Evolutionary conservation across 2,329 filamentous ascomycete species (phyloP), one percentile per base, ranked within the genome.

Genomic region (Colletotrichum sp.): DNA sequence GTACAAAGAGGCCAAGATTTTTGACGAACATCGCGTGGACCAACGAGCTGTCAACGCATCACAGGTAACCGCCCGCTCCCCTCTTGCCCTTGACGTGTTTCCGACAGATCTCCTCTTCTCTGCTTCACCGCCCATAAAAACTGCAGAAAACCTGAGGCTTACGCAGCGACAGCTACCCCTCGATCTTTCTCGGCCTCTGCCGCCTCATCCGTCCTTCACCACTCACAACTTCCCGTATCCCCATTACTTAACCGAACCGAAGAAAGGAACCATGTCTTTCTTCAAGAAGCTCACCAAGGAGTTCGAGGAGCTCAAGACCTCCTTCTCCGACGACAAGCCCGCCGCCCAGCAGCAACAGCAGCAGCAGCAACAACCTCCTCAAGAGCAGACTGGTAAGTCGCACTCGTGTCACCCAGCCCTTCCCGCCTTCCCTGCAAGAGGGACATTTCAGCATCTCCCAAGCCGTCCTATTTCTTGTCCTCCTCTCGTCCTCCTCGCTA

Each of bases 241-340:
- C 55, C 72, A 71, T 69, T 32, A 36, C 57, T n/a, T 71, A 69
- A 44, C 68, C 64, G 72, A 44, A 64, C 34, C 73, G n/a, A 62
- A 59, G 63, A 68, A 73, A 64, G 57, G 24, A 66, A 68, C 69
- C 77, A 88, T 88, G 86, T 88, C 86, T 44, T 88, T 88, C 80
- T 84, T 87, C 80, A 85, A 85, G 77, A 86, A 86, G 79, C 79
- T 88, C 64, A 82, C 84, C 74, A 82, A 85, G 78, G 83, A 86
- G 78, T 84, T 88, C 57, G 88, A 90, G 80, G 85, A 86, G 79
- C 84, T 90, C 71, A 85, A 84, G 67, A 84, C 90, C 79, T 87
- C 87, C 62, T 76, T 79, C 75, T 77, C 75, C 32, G 86, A 85
- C 67, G 85, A 84, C 67, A 82, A 85, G 78, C 81, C 81, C 55